Evolutionary conservation across 1,284 basidiomycete genomes (phyloP).

Genomic region (Apiotrichum gamsii): DNA sequence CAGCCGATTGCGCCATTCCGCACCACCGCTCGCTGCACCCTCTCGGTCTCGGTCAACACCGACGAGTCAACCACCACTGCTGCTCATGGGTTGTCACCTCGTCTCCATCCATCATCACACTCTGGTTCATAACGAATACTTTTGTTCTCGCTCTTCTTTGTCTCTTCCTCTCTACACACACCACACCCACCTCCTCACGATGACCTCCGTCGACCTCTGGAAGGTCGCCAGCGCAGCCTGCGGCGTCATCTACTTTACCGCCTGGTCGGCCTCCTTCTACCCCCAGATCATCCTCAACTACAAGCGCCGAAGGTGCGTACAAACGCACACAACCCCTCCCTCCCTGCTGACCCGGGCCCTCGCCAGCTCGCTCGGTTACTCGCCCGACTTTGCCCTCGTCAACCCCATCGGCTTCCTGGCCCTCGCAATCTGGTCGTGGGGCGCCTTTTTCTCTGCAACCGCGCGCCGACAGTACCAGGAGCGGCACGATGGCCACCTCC

Average conservation of each 20-base stretch:
- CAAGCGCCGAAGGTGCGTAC: slow-evolving; percentile 40
- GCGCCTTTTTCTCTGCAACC: slow-evolving; percentile 36
- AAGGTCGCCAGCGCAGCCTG: slow-evolving; percentile 14
- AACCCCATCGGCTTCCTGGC: slow-evolving; percentile 50
- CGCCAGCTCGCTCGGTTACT: slow-evolving; percentile 39
- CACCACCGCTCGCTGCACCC: too few relatives aligned
- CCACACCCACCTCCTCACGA: not conserved
- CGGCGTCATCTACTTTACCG: slow-evolving; percentile 43
- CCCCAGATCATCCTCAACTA: slow-evolving; percentile 49
- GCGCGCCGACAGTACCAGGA: slow-evolving; percentile 44
- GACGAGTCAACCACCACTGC: too few relatives aligned
- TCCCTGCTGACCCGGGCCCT: not conserved
- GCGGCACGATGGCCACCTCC: slow-evolving; percentile 45
- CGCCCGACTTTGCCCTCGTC: slow-evolving; percentile 47
- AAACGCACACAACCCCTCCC: not conserved
- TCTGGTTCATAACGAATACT: too few relatives aligned
- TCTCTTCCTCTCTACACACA: not conserved
- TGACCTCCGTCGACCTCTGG: slow-evolving; percentile 5
- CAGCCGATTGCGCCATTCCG: too few relatives aligned
- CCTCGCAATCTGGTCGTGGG: slow-evolving; percentile 44
- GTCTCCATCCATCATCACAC: too few relatives aligned
- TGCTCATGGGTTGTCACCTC: too few relatives aligned
- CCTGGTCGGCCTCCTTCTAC: slow-evolving; percentile 49
- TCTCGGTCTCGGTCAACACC: too few relatives aligned
- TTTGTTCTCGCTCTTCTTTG: not conserved